These are phyloP conservation scores for Raffaelea deltoideospora DNA, from an alignment of 2,329 filamentous ascomycete species.

Conservation along the genomic window DNA sequence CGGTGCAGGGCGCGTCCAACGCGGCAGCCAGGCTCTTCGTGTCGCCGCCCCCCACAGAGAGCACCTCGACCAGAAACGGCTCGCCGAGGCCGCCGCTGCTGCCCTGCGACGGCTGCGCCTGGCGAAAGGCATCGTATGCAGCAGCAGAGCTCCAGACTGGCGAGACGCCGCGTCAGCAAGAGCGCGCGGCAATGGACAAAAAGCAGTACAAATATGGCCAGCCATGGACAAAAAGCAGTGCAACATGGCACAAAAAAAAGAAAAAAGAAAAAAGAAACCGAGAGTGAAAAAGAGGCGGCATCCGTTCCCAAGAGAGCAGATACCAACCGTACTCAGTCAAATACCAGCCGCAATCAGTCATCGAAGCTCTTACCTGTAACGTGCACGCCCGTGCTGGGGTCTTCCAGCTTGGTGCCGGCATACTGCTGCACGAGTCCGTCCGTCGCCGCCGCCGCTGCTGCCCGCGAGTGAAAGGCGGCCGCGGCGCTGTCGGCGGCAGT, in stretches of 20 bases:
- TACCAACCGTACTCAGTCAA: no score
- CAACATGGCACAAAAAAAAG: background rate
- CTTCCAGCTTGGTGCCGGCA: constrained; percentile 3
- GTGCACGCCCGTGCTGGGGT: background rate
- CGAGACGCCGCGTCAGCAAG: background rate
- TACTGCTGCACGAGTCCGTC: constrained; percentile 4
- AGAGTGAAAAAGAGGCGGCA: no score
- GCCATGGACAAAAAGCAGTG: background rate
- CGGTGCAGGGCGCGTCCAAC: constrained; percentile 9
- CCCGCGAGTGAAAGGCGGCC: background rate
- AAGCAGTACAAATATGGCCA: background rate
- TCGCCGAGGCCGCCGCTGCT: background rate
- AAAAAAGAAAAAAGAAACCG: background rate
- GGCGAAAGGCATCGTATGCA: background rate
- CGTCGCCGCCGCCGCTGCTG: background rate
- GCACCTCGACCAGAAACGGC: constrained; percentile 1
- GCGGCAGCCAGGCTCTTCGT: background rate
- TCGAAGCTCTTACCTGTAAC: background rate
- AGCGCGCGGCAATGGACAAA: no score
- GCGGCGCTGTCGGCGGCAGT: background rate
- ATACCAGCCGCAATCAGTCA: no score
- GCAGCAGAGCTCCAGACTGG: background rate
- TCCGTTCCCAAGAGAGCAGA: no score
- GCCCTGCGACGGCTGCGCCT: background rate
- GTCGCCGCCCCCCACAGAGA: background rate